Evolutionary conservation across 495 filamentous ascomycete species (phyloP).

Genomic region (Staphylotrichum tortipilum): DNA sequence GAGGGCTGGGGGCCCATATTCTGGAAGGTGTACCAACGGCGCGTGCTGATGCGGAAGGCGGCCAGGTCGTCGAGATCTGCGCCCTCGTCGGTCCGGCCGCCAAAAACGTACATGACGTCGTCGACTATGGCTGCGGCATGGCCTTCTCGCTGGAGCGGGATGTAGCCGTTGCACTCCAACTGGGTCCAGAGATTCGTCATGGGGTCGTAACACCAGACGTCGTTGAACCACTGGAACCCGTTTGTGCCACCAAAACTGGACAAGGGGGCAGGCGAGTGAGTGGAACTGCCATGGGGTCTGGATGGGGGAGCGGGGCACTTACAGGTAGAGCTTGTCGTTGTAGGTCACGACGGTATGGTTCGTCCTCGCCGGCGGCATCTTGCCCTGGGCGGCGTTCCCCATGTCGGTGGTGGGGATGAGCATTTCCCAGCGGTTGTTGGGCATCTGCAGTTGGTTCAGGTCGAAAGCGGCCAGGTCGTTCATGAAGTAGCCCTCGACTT

Average conservation of each 20-base stretch:
- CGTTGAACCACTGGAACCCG: conserved; percentile 91
- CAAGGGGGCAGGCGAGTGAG: too few relatives aligned
- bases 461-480: conserved; percentile 98
- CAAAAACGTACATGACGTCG: conserved; percentile 99
- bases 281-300: too few relatives aligned
- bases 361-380: conserved; percentile 82
- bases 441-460: conserved; percentile 81
- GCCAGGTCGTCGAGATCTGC: conserved; percentile 87
- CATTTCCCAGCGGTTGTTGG: conserved; percentile 87
- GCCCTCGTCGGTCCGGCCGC: conserved; percentile 90
- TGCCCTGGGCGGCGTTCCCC: conserved; percentile 52
- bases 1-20: conserved; percentile 98
- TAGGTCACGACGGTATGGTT: conserved; percentile 92
- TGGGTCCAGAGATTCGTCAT: conserved; percentile 72
- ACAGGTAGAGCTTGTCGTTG: conserved; percentile 90
- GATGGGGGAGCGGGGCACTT: conserved; percentile 38
- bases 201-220: conserved; percentile 94
- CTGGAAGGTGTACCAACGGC: conserved; percentile 98
- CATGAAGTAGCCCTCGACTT: conserved; percentile 96
- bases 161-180: conserved; percentile 94
- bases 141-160: conserved; percentile 85
- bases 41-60: conserved; percentile 83
- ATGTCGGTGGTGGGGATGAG: conserved; percentile 70
- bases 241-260: conserved; percentile 91
- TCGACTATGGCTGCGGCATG: conserved; percentile 88